Conservation (phyloP, 1,284 basidiomycete species). For the Ustilago loliicola region DNA sequence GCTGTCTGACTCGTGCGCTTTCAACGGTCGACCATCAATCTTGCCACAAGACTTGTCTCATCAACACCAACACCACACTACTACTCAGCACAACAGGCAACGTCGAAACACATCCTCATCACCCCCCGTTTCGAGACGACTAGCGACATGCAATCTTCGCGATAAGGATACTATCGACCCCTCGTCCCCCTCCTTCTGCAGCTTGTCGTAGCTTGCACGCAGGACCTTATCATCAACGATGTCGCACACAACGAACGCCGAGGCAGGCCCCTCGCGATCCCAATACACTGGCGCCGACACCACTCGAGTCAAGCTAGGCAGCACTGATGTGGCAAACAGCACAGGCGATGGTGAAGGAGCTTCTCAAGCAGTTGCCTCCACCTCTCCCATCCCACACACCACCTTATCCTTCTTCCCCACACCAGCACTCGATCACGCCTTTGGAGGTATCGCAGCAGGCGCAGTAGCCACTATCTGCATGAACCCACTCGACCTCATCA, state of each 20-base stretch:
- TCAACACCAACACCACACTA: not conserved
- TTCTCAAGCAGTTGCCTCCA: constrained; percentile 19
- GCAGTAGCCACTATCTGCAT: constrained; percentile 93
- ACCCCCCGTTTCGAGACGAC: not conserved
- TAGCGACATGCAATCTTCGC: not conserved
- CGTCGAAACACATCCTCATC: not conserved
- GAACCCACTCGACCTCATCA: constrained; percentile 97
- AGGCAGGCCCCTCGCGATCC: constrained; percentile 28
- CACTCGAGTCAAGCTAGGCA: constrained; percentile 12
- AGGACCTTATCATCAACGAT: constrained; percentile 4
- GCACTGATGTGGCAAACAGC: constrained; percentile 32
- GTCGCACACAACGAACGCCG: constrained; percentile 16
- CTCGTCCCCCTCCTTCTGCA: not conserved
- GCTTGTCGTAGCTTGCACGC: not conserved
- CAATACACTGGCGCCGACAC: not conserved
- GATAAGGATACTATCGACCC: not conserved
- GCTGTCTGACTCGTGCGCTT: constrained; percentile 9
- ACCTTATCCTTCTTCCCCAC: constrained; percentile 62
- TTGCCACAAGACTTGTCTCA: not conserved
- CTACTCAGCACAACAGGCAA: not conserved
- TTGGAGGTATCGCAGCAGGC: constrained; percentile 92
- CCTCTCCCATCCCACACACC: not conserved
- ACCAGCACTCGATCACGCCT: constrained; percentile 82
- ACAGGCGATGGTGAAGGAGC: constrained; percentile 21
- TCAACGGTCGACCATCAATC: not conserved